Evolutionary conservation across 352 stramenopile genomes (phyloP), one percentile per base, ranked within the genome.

Genomic region (Globisporangium cederbergense): DNA sequence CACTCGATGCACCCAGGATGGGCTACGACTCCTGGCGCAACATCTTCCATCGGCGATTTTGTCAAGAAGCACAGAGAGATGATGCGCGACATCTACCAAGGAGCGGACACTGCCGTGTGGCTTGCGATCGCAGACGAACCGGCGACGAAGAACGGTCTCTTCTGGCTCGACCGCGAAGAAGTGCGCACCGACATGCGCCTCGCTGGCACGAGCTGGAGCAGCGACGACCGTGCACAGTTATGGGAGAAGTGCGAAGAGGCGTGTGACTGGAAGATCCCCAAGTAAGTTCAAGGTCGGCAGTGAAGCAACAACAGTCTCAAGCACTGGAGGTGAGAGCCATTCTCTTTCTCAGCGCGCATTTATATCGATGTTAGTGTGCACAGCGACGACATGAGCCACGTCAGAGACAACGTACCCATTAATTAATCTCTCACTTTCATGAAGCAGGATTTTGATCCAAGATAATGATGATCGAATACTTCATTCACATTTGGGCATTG

Each of bases 1-100:
- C 72, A 83, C 52, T 64, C 68, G 32, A 82, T 86, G 75, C 76
- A 86, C 52, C 75, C 77, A 7, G 77, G 77, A 1, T 83, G 77
- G 77, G 75, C 75, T 25, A 69, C 64, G 43, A 86, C 77, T 38
- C 76, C 74, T 1, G 75, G 75, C n/a, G 75, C 76, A 30, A 65
- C 58, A 25, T 55, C 66, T 7, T 76, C 75, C 7, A 65, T 86
- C 22, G 64, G 71, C 32, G 68, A 75, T 51, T 86, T 86, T 47
- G 57, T 66, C 6, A 68, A 76, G 43, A 67, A 69, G 30, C 71
- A 83, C 62, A 59, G 68, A 3, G 34, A 71, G 25, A 79, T 86
- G 73, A 86, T 86, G 77, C 75, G 77, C 49, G 62, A 77, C 11
- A 58, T 68, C 32, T 50, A 71, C 14, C 73, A 86, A 46, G 75